Evolutionary conservation across 2,329 filamentous ascomycete species (phyloP), one percentile per base, ranked within the genome.

Genomic region (Lasiodiplodia sp.): DNA sequence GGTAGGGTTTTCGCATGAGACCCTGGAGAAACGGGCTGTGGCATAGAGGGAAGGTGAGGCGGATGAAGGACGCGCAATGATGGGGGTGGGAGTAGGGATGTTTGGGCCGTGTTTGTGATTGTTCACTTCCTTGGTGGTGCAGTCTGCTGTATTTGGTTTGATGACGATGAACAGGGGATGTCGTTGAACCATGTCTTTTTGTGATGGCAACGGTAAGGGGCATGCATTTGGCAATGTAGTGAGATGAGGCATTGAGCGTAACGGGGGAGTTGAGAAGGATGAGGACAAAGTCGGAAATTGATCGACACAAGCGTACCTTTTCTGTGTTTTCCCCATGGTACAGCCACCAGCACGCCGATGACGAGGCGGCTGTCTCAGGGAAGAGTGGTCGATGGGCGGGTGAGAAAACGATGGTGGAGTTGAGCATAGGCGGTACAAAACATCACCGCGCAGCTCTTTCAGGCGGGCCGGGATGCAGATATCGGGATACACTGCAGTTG

Each of bases 31-130:
- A n/a, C 31, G 40, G 47, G 31, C 8, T 64, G 28, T n/a, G 25
- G 25, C n/a, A 63, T 44, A 25, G 34, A 28, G 28, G 60, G 44
- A 47, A 21, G 44, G 34, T 63, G 60, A 63, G 60, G 60, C 60
- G 47, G n/a, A 52, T 25, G 44, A 47, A 23, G 38, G 44, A 34
- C 6, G 31, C 11, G 40, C 23, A 7, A 25, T 16, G 11, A 38
- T 64, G 60, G 47, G 25, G n/a, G 44, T 47, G n/a, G 44, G 44
- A 21, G n/a, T 63, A 51, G n/a, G 44, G 44, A 40, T 11, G 23
- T 14, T 16, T 37, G 56, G 23, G 56, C 40, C 40, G 38, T 8
- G 5, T 31, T 11, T 21, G 21, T 23, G 57, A 34, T 25, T n/a
- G 38, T 44, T 47, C 21, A n/a, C 28, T 60, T 47, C 23, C 16